Conservation (phyloP, 1,284 basidiomycete species). For the Cerioporus squamosus region DNA sequence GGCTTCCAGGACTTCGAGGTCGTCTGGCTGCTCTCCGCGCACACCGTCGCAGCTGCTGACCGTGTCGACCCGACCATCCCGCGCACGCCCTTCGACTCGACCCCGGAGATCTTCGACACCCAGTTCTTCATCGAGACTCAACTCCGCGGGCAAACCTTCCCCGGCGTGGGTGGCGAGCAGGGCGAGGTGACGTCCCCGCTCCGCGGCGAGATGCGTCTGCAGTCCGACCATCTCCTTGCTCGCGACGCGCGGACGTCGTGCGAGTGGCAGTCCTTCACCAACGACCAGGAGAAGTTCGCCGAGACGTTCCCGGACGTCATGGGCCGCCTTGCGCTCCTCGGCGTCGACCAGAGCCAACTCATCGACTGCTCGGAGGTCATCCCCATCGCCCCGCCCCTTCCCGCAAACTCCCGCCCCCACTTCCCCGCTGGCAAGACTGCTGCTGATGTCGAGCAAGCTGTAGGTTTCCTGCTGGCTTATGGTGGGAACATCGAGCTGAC, state of each 20-base stretch:
- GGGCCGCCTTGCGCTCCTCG: conserved; percentile 26
- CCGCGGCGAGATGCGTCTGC: conserved; percentile 39
- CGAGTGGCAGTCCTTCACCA: neutral
- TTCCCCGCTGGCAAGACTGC: conserved; percentile 37
- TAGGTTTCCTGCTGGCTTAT: too few species aligned
- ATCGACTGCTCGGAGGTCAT: conserved; percentile 27
- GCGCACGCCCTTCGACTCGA: neutral
- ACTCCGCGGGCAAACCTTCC: conserved; percentile 34
- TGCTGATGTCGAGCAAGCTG: conserved; percentile 38
- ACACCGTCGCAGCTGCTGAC: neutral
- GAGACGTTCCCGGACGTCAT: neutral
- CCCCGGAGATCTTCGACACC: neutral
- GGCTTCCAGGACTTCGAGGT: neutral
- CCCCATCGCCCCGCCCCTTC: conserved; percentile 32
- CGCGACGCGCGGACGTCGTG: neutral
- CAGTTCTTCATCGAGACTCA: neutral
- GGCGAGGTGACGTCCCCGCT: conserved; percentile 42
- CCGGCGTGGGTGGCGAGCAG: conserved; percentile 36
- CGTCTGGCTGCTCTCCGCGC: neutral
- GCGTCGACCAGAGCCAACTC: conserved; percentile 25
- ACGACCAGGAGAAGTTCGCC: neutral
- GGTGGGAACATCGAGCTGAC: too few species aligned
- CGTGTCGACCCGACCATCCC: neutral
- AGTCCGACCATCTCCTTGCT: neutral
- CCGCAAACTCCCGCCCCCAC: conserved; percentile 29